Evolutionary conservation across 345 rosid species (phyloP).

Genomic region (Pistacia atlantica): DNA sequence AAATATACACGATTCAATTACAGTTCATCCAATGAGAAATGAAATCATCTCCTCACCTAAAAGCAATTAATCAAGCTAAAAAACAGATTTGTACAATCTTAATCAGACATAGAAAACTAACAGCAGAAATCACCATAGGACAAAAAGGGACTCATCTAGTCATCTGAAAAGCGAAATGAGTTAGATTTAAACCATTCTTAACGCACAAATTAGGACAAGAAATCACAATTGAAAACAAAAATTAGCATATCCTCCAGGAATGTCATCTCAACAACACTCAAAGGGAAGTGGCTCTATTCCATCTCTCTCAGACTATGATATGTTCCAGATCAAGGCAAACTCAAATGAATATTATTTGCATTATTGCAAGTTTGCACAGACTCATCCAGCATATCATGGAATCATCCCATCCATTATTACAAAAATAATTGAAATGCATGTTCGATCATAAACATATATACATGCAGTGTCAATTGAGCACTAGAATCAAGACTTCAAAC

Average conservation of each 20-base stretch:
- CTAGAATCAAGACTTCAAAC: not conserved
- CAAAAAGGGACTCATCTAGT: not conserved
- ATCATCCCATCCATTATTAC: not conserved
- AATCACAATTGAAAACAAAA: not conserved
- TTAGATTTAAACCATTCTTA: not conserved
- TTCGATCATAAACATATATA: not conserved
- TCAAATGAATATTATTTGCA: not conserved
- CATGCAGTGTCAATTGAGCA: not conserved
- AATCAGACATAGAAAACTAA: not conserved
- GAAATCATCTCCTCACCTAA: not conserved
- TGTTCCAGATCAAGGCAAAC: not conserved
- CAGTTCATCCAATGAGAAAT: not conserved
- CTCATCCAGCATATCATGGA: not conserved
- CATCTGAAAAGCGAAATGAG: not conserved
- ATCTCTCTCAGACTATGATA: not conserved
- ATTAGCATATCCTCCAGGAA: not conserved
- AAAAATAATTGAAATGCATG: not conserved
- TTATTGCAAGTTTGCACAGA: not conserved
- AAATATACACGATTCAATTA: not conserved
- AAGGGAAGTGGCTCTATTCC: not conserved
- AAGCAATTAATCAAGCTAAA: not conserved
- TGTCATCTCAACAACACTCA: not conserved
- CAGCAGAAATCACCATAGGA: not conserved
- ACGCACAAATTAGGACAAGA: not conserved
- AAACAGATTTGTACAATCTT: not conserved